Base-by-base conservation (phyloP, 495 filamentous ascomycete genomes). In the Amorphotheca resinae region DNA sequence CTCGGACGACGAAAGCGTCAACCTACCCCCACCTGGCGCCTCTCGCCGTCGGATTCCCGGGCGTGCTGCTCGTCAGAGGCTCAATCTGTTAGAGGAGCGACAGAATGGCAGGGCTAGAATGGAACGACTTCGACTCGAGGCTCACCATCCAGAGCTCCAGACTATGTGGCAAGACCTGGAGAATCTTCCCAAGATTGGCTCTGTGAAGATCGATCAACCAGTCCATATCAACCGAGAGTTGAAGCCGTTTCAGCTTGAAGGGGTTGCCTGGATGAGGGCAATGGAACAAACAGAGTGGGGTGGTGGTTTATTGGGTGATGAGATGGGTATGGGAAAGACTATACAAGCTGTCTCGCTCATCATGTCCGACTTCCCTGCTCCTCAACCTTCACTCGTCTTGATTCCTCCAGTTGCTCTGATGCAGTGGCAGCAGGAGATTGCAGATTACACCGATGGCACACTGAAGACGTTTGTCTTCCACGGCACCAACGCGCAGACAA, bases 321-420 rank as follows among this genome's bases (percentile, higher is more conserved):
- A 94, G 58, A 95, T 95, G 87, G 87, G 87, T 15, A 91, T 96
- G 73, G 91, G 91, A 22, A 98, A 98, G 67, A 98, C 91, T 0
- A 95, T 98, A 30, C 91, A 98, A 50, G 87, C 91, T 1, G 87
- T 98, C 5, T 93, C 88, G 7, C 69, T 96, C 11, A 84, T 98
- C 57, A 98, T 96, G 88, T 93, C 87, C 5, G 88, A 98, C 56
- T 94, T 82, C 50, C 87, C 88, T 14, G 82, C 80, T 23, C 76
- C 77, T 39, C 59, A 76, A 23, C 86, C 91, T 4, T 84, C 88
- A 2, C 65, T 98, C 5, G 91, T 98, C 5, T 70, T 95, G 32
- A 85, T 93, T 1, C 91, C 91, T 11, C 93, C 91, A 2, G 91
- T 98, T 41, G 91, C 91, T 45, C 61, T 98, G 26, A 91, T 95